These are phyloP conservation scores for Trichoderma gamsii DNA, from an alignment of 495 filamentous ascomycete genomes.

Conservation along the genomic window DNA sequence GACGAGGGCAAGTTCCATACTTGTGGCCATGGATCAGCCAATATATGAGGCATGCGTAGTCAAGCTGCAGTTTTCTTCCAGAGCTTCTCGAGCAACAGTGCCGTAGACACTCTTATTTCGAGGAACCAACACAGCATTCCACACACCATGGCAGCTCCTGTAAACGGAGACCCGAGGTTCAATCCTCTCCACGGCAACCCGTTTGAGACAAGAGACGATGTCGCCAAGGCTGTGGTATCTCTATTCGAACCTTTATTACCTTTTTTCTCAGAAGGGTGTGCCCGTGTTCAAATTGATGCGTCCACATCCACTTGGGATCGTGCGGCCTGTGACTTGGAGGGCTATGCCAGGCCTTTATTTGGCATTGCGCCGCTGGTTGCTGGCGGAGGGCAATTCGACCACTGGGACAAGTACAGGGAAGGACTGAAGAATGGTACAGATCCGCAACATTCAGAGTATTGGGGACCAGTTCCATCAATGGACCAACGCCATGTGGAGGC, in stretches of 20 bases:
- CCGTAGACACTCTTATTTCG: neutral
- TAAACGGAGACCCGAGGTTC: neutral
- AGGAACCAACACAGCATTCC: neutral
- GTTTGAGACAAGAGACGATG: slow-evolving; percentile 1
- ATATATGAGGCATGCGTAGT: too few species aligned
- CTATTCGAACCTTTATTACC: neutral
- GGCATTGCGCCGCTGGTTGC: slow-evolving; percentile 3
- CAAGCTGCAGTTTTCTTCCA: neutral
- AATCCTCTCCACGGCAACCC: neutral
- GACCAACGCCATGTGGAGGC: neutral
- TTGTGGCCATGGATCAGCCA: too few species aligned
- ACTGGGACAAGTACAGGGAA: neutral
- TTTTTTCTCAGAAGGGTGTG: neutral
- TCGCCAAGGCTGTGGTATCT: neutral
- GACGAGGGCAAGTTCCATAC: too few species aligned
- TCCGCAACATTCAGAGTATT: neutral
- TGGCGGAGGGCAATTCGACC: neutral
- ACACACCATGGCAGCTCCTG: neutral
- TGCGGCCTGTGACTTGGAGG: neutral
- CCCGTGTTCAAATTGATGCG: slow-evolving; percentile 2
- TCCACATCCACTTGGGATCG: slow-evolving; percentile 1
- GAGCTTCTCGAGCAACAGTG: neutral
- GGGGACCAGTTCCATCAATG: neutral
- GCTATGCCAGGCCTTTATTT: slow-evolving; percentile 3
- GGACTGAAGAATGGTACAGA: neutral